Evolutionary conservation across 805 yeast genomes (phyloP).

Genomic region (Debaryomyces prosopidis): DNA sequence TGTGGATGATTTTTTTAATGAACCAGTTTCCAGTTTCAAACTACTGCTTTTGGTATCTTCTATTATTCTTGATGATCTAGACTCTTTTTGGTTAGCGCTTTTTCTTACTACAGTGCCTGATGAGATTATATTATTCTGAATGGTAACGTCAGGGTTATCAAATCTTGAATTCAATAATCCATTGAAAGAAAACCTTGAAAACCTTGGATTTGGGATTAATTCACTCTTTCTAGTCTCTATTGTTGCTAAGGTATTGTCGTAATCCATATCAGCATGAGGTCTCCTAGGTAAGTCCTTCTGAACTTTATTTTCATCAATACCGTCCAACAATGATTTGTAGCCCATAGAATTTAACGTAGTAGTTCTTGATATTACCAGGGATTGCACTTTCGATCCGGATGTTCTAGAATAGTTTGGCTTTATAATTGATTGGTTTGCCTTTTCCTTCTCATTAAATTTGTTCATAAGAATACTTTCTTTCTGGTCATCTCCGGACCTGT

Average conservation of each 20-base stretch:
- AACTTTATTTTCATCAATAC: slow-evolving; percentile 16
- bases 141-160: slow-evolving; percentile 8
- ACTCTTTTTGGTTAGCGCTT: background rate
- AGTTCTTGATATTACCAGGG: background rate
- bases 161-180: slow-evolving; percentile 24
- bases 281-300: background rate
- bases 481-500: slow-evolving; percentile 6
- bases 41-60: background rate
- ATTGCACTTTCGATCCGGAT: background rate
- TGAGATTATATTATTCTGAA: slow-evolving; percentile 3
- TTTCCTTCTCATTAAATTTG: slow-evolving; percentile 15
- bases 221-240: slow-evolving; percentile 11
- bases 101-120: slow-evolving; percentile 12
- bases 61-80: background rate
- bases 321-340: slow-evolving; percentile 23
- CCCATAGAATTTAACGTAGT: slow-evolving; percentile 9
- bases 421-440: slow-evolving; percentile 1
- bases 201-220: slow-evolving; percentile 43
- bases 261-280: background rate
- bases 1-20: slow-evolving; percentile 20
- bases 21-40: slow-evolving; percentile 12
- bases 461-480: slow-evolving; percentile 15
- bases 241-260: background rate
- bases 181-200: slow-evolving; percentile 43
- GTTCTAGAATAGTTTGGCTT: slow-evolving; percentile 4